Conservation (phyloP, 176 grass and related monocot species). For the Calamus simplicifolius region DNA sequence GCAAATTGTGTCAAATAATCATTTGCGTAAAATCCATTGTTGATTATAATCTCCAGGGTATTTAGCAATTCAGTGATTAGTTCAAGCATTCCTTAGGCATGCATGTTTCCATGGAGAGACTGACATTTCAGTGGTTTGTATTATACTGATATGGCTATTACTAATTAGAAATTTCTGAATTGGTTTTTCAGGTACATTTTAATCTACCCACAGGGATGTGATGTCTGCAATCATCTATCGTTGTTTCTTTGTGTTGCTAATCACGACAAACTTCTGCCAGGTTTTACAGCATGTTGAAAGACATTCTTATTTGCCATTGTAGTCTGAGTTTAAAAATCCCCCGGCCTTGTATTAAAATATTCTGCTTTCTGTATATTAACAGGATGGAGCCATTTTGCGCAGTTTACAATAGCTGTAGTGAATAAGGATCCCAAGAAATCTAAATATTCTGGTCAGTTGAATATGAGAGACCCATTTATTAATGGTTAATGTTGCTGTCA, state of each 20-base stretch:
- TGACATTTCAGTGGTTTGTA: no score
- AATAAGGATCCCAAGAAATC: conserved; percentile 99
- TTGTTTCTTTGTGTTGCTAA: conserved; percentile 98
- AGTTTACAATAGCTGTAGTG: conserved; percentile 98
- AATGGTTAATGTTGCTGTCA: conserved; percentile 1
- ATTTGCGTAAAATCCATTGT: no score
- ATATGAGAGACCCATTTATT: conserved; percentile 3
- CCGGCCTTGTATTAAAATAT: no score
- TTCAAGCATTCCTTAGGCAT: no score
- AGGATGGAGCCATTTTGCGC: conserved; percentile 98
- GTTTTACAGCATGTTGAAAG: conserved; percentile 30
- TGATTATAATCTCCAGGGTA: no score
- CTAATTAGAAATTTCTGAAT: background rate
- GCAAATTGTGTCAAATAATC: no score
- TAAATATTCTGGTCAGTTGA: conserved; percentile 92
- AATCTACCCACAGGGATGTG: conserved; percentile 98
- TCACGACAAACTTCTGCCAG: conserved; percentile 92
- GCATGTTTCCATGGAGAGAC: no score
- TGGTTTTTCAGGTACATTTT: conserved; percentile 80
- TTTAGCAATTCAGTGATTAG: no score
- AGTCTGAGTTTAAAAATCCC: conserved; percentile 1
- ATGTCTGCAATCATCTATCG: conserved; percentile 91
- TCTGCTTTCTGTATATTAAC: background rate
- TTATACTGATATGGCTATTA: no score
- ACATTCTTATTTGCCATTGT: conserved; percentile 10